Percentiles rank a stretch among this genome's conserved stretches.
Evolutionary conservation across 2,329 filamentous ascomycete species (phyloP).

Genomic region (Trichoderma sp.): DNA sequence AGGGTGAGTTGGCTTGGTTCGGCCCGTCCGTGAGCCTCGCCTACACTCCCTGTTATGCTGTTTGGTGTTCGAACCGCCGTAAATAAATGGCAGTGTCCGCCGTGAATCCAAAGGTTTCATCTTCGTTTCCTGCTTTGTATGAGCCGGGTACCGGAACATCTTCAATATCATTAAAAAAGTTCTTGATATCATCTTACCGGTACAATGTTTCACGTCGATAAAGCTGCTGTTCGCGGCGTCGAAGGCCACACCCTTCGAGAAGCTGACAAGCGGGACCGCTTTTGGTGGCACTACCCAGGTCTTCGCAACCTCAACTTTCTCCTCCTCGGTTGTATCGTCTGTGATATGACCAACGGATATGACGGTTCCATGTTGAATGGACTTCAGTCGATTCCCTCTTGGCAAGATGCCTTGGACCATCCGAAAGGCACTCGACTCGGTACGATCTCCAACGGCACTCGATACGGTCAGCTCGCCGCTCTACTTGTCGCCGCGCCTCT

Average conservation of each 20-base stretch:
- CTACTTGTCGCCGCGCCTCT: conserved; percentile 13
- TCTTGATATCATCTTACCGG: not conserved
- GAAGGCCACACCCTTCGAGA: conserved; percentile 23
- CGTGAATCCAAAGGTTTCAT: not conserved
- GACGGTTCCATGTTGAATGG: conserved; percentile 57
- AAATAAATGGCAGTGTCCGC: conserved; percentile 1
- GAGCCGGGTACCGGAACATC: not conserved
- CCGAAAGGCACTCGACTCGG: conserved; percentile 42
- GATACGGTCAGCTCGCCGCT: conserved; percentile 23
- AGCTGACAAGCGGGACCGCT: conserved; percentile 22
- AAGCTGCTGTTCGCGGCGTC: conserved; percentile 16
- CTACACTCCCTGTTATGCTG: not conserved
- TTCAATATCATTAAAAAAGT: not conserved
- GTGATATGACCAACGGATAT: conserved; percentile 43
- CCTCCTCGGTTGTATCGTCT: conserved; percentile 21
- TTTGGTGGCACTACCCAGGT: conserved; percentile 25
- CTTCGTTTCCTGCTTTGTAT: not conserved
- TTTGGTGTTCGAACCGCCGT: not conserved
- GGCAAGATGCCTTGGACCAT: conserved; percentile 47
- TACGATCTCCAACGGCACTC: conserved; percentile 18
- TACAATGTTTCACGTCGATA: conserved; percentile 18
- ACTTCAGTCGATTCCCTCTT: conserved; percentile 48
- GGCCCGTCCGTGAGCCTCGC: conserved; percentile 2
- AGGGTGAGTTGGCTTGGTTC: conserved; percentile 10
- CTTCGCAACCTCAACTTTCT: conserved; percentile 22